Conservation (phyloP, 2,329 filamentous ascomycete genomes). For the Lasiodiplodia sp. region DNA sequence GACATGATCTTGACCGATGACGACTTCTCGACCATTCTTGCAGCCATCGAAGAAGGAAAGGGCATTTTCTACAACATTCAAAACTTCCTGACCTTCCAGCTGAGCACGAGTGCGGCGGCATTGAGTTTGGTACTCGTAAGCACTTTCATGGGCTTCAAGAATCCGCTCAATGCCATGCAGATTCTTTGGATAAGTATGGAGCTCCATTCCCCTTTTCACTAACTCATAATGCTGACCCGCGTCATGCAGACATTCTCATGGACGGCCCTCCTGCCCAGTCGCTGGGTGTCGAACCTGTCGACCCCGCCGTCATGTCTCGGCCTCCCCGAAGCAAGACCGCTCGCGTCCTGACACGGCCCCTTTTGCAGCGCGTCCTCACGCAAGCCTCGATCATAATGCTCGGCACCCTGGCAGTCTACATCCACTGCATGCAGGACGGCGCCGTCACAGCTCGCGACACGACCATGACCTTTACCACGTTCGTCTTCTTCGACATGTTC, state of each 20-base stretch:
- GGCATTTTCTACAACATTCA: conserved; percentile 99
- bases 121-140: conserved; percentile 90
- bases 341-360: conserved; percentile 83
- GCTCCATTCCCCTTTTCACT: conserved; percentile 38
- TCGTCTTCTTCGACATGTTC: conserved; percentile 99
- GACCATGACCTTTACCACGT: conserved; percentile 99
- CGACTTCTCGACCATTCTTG: conserved; percentile 89
- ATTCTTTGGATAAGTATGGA: conserved; percentile 97
- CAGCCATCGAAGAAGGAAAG: conserved; percentile 97
- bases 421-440: conserved; percentile 88
- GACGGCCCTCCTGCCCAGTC: conserved; percentile 97
- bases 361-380: conserved; percentile 85
- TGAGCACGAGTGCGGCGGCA: conserved; percentile 95
- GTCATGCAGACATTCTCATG: conserved; percentile 89
- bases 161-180: conserved; percentile 98
- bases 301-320: conserved; percentile 90
- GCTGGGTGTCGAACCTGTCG: conserved; percentile 92
- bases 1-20: conserved; percentile 93
- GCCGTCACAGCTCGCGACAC: conserved; percentile 91
- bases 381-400: conserved; percentile 90
- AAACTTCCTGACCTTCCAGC: conserved; percentile 97
- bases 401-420: conserved; percentile 90
- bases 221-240: conserved; percentile 33
- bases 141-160: conserved; percentile 91
- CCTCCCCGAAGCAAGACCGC: conserved; percentile 88